Percentiles rank a stretch among this genome's conserved stretches.
phyloP scores from a whole-genome alignment of 176 grass and related monocot genomes.

The Ensete ventricosum region DNA sequence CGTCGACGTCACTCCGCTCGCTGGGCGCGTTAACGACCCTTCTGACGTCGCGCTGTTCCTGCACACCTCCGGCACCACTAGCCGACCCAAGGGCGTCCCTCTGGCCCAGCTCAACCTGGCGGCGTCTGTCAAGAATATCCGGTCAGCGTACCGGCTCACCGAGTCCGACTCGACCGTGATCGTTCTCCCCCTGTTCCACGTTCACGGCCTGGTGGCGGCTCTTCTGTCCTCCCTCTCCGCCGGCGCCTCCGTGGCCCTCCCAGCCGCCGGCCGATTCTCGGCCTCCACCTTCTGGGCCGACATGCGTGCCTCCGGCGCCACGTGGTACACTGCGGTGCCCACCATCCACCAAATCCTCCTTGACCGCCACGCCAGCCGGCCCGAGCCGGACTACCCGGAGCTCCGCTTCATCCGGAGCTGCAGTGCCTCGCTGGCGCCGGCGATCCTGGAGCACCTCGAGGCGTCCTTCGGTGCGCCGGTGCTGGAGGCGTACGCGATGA shows the following conservation, averaged over 20 bases:
- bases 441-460: constrained; percentile 59
- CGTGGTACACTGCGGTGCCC: constrained; percentile 88
- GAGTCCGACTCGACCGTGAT: constrained; percentile 69
- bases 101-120: constrained; percentile 82
- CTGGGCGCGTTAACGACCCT: constrained; percentile 23
- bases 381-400: constrained; percentile 29
- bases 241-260: constrained; percentile 55
- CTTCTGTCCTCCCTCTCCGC: constrained; percentile 53
- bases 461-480: constrained; percentile 53
- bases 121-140: constrained; percentile 66
- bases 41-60: constrained; percentile 74
- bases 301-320: constrained; percentile 52
- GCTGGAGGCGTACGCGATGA: constrained; percentile 95
- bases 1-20: not conserved
- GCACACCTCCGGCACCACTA: constrained; percentile 95
- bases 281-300: constrained; percentile 86
- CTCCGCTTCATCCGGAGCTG: constrained; percentile 96
- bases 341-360: constrained; percentile 97
- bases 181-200: constrained; percentile 89
- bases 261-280: constrained; percentile 61
- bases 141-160: constrained; percentile 44
- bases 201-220: constrained; percentile 71
- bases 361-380: constrained; percentile 43
- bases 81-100: constrained; percentile 88
- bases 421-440: constrained; percentile 79